Conservation (phyloP, 2,329 filamentous ascomycete species). For the Orbilia oligospora region DNA sequence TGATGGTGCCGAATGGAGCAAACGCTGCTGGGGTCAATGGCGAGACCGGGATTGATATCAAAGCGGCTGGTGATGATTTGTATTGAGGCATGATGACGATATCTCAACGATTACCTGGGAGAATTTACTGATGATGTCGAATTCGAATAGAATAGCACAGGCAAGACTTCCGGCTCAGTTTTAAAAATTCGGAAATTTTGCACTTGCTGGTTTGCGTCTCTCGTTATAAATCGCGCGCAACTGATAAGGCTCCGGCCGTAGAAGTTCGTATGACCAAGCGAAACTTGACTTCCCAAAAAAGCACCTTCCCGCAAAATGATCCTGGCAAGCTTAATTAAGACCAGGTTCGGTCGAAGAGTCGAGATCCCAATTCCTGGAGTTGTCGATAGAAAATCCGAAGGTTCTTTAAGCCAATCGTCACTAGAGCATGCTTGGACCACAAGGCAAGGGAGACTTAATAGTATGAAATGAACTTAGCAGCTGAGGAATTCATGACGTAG, state of each 20-base stretch:
- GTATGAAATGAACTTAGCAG: no score
- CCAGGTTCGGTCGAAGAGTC: neutral
- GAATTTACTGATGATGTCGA: neutral
- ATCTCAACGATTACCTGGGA: neutral
- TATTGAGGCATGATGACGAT: slow-evolving; percentile 35
- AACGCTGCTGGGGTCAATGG: slow-evolving; percentile 80
- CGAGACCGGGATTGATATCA: slow-evolving; percentile 71
- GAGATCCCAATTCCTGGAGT: neutral
- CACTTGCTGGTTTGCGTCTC: neutral
- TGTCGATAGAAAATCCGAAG: no score
- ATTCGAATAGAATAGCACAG: neutral
- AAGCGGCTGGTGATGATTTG: slow-evolving; percentile 40
- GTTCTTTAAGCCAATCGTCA: neutral
- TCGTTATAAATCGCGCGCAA: slow-evolving; percentile 26
- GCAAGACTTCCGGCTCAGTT: neutral
- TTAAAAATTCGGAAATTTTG: slow-evolving; percentile 14
- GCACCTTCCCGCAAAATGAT: neutral
- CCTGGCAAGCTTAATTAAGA: no score
- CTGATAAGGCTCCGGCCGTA: slow-evolving; percentile 5
- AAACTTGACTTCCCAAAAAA: slow-evolving; percentile 6
- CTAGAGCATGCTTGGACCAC: no score
- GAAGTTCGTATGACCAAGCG: slow-evolving; percentile 12
- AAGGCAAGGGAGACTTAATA: neutral
- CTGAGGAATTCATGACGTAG: neutral
- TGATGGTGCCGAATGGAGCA: slow-evolving; percentile 83